Conservation (phyloP, 441 rosid genomes). For the Erysimum pusillum region DNA sequence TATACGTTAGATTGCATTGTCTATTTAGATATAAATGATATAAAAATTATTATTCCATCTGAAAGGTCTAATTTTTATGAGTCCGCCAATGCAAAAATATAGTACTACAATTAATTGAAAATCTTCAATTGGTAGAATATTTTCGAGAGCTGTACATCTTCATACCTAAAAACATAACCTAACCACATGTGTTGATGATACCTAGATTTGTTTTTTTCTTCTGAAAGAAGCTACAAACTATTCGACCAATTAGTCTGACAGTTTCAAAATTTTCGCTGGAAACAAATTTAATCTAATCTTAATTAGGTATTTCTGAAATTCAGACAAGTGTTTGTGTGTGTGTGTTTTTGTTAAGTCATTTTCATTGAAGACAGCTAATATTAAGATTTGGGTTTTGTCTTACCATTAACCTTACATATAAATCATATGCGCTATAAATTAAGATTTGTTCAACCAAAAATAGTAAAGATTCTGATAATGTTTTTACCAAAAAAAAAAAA, state of each 20-base stretch:
- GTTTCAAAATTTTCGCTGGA: background rate
- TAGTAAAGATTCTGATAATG: no score
- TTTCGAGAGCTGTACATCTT: constrained; percentile 5
- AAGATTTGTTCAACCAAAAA: background rate
- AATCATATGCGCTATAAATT: background rate
- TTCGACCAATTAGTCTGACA: constrained; percentile 5
- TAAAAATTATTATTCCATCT: background rate
- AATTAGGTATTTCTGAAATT: background rate
- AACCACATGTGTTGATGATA: constrained; percentile 3
- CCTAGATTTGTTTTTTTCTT: background rate
- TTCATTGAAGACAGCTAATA: constrained; percentile 20
- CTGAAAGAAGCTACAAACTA: background rate
- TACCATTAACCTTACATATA: background rate
- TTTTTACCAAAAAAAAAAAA: no score
- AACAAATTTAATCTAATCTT: background rate
- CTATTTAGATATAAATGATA: background rate
- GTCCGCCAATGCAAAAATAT: background rate
- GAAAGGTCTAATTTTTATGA: background rate
- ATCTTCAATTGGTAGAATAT: background rate
- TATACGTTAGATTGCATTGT: background rate
- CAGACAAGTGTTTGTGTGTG: background rate
- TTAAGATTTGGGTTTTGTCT: background rate
- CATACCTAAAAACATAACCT: background rate
- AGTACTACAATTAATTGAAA: background rate
- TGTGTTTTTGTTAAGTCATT: constrained; percentile 1